Conservation (phyloP, 148 eudicot genomes). For the Rhododendron vialii region DNA sequence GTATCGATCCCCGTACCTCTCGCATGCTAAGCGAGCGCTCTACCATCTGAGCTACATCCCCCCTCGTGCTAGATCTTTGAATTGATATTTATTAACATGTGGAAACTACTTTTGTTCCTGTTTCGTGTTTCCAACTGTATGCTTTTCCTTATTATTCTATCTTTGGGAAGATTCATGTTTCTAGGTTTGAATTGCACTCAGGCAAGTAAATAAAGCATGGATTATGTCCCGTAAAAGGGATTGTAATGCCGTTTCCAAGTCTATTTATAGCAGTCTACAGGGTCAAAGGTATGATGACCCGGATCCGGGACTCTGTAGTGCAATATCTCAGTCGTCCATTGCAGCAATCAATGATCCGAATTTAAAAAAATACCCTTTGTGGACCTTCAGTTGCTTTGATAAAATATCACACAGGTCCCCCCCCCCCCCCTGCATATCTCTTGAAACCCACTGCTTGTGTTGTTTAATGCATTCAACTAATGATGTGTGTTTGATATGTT, state of each 20-base stretch:
- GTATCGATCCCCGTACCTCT: conserved; percentile 99
- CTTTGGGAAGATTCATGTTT: background rate
- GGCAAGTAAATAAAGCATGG: background rate
- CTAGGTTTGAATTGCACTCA: background rate
- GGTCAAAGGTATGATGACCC: background rate
- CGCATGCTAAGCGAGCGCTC: conserved; percentile 99
- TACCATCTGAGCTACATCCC: conserved; percentile 99
- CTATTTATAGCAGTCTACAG: background rate
- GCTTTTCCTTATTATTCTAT: background rate
- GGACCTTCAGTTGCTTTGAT: background rate
- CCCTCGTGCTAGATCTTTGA: background rate
- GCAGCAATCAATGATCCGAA: too few species aligned
- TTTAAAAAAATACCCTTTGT: too few species aligned
- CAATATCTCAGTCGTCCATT: too few species aligned
- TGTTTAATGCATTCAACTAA: background rate
- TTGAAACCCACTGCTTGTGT: background rate
- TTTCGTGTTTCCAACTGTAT: too few species aligned
- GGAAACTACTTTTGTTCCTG: too few species aligned
- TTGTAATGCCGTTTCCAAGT: background rate
- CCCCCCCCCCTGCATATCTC: too few species aligned
- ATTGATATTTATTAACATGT: too few species aligned
- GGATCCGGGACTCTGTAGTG: too few species aligned
- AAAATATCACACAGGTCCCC: background rate
- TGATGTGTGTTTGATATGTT: background rate
- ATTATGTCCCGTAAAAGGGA: background rate